Evolutionary conservation across 1,139 yeast species (phyloP).

Genomic region (Pichia sp.): DNA sequence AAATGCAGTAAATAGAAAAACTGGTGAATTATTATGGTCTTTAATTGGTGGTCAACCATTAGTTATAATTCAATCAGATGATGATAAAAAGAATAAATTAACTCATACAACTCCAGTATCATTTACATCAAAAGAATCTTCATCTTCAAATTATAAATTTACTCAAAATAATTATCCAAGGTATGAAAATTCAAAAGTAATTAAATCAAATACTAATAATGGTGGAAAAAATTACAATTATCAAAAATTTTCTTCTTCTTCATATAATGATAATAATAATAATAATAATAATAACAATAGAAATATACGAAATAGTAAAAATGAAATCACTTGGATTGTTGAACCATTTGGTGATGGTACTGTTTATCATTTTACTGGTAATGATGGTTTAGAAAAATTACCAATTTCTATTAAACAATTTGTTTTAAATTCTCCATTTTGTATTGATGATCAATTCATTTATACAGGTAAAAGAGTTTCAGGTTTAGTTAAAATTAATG

Average conservation of each 20-base stretch:
- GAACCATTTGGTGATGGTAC: constrained; percentile 89
- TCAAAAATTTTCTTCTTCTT: too few species aligned
- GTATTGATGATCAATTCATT: constrained; percentile 78
- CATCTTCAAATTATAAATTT: neutral
- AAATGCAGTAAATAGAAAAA: constrained; percentile 72
- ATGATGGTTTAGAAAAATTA: constrained; percentile 67
- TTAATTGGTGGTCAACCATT: constrained; percentile 49
- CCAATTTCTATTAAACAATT: constrained; percentile 79
- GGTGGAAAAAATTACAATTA: neutral
- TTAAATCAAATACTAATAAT: constrained; percentile 1
- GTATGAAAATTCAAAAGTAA: neutral
- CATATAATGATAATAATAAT: neutral
- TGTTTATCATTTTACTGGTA: constrained; percentile 78
- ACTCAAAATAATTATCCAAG: neutral
- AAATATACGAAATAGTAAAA: constrained; percentile 1
- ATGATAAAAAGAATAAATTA: neutral
- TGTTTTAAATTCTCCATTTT: constrained; percentile 79
- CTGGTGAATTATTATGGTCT: constrained; percentile 79
- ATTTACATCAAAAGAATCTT: neutral
- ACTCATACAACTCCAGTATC: constrained; percentile 18
- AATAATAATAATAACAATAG: neutral
- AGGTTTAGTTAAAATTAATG: constrained; percentile 67
- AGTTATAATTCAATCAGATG: constrained; percentile 29
- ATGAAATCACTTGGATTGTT: constrained; percentile 62
- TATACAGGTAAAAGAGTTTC: constrained; percentile 84